Evolutionary conservation across 371 early-diverging fungal genomes (phyloP).

Genomic region (Apophysomyces ossiformis): DNA sequence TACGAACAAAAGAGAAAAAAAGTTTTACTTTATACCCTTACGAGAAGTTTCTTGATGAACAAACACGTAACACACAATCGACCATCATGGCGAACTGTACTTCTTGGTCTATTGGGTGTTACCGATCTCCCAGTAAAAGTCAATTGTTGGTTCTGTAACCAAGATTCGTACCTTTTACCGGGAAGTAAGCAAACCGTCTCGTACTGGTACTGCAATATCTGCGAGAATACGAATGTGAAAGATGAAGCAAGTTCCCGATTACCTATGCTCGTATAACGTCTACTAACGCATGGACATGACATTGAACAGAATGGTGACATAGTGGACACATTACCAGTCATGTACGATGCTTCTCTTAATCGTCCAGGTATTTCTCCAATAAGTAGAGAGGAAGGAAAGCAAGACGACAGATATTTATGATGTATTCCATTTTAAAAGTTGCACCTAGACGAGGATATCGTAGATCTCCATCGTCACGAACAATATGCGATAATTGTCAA

Average conservation of each 20-base stretch:
- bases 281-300: background rate
- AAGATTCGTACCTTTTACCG: slow-evolving; percentile 26
- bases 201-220: slow-evolving; percentile 30
- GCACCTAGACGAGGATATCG: slow-evolving; percentile 2
- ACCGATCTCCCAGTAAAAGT: slow-evolving; percentile 25
- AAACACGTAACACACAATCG: slow-evolving; percentile 12
- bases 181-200: slow-evolving; percentile 23
- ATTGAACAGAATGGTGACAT: slow-evolving; percentile 26
- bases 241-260: slow-evolving; percentile 20
- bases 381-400: too few relatives aligned
- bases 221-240: slow-evolving; percentile 29
- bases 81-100: slow-evolving; percentile 8
- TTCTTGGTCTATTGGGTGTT: slow-evolving; percentile 25
- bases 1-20: background rate
- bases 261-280: background rate
- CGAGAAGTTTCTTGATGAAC: background rate
- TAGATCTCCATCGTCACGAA: slow-evolving; percentile 10
- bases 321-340: slow-evolving; percentile 19
- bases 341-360: slow-evolving; percentile 19
- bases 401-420: too few relatives aligned
- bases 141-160: slow-evolving; percentile 43
- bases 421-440: background rate
- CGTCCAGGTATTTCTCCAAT: slow-evolving; percentile 16
- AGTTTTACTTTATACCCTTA: background rate
- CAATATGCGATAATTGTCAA: slow-evolving; percentile 25